Evolutionary conservation across 768 basidiomycete species (phyloP).

Genomic region (Trametes cingulata): DNA sequence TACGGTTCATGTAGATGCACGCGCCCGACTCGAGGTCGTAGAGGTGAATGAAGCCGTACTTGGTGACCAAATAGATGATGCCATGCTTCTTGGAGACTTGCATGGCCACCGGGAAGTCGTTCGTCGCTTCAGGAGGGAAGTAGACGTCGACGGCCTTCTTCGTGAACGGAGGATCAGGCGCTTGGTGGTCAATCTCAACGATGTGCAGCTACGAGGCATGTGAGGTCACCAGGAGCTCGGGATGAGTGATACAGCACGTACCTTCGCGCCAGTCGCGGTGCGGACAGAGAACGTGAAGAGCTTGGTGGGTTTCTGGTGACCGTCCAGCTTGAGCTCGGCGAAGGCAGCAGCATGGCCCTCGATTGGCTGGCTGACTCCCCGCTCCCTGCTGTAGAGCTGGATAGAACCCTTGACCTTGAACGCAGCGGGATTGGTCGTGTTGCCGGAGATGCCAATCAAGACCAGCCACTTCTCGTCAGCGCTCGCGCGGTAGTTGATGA

Average conservation of each 20-base stretch:
- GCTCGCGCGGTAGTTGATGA: constrained; percentile 96
- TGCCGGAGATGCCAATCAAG: constrained; percentile 91
- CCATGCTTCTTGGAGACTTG: constrained; percentile 98
- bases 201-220: constrained; percentile 75
- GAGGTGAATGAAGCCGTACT: constrained; percentile 98
- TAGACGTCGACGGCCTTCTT: constrained; percentile 99
- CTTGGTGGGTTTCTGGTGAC: constrained; percentile 82
- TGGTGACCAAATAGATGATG: constrained; percentile 95
- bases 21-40: constrained; percentile 97
- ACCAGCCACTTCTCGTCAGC: constrained; percentile 97
- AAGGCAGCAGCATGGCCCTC: constrained; percentile 99
- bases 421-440: constrained; percentile 87
- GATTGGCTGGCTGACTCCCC: constrained; percentile 95
- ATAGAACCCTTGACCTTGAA: constrained; percentile 99
- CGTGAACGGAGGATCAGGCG: constrained; percentile 87
- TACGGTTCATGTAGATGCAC: constrained; percentile 99
- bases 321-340: constrained; percentile 88
- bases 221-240: background rate
- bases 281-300: constrained; percentile 94
- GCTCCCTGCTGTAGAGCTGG: constrained; percentile 93
- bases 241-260: constrained; percentile 32
- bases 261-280: constrained; percentile 98
- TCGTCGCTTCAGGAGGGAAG: constrained; percentile 97
- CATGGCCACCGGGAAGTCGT: constrained; percentile 99
- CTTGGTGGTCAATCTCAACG: constrained; percentile 96